Evolutionary conservation across 2,329 filamentous ascomycete genomes (phyloP).

Genomic region (Xylariaceae sp.): DNA sequence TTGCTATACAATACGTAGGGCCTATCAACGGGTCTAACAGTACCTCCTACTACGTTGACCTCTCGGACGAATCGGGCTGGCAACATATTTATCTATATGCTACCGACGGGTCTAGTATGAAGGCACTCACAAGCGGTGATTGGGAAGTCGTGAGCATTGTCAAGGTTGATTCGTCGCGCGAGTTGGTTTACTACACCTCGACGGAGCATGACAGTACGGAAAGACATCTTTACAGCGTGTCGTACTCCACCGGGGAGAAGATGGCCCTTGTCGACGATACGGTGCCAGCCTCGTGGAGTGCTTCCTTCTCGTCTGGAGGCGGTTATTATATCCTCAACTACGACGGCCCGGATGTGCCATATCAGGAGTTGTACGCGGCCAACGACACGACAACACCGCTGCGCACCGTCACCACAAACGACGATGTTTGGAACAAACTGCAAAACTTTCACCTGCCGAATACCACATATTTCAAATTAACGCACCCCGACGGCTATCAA

Average conservation of each 20-base stretch:
- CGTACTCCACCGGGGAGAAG: constrained; percentile 47
- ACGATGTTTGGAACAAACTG: constrained; percentile 49
- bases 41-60: constrained; percentile 54
- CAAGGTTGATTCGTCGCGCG: constrained; percentile 51
- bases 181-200: constrained; percentile 59
- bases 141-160: constrained; percentile 60
- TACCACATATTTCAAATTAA: constrained; percentile 57
- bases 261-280: constrained; percentile 57
- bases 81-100: constrained; percentile 61
- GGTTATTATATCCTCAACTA: constrained; percentile 63
- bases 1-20: constrained; percentile 52
- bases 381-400: constrained; percentile 49
- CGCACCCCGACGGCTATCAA: constrained; percentile 54
- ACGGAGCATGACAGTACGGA: constrained; percentile 62
- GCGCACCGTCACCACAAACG: constrained; percentile 55
- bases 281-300: constrained; percentile 54
- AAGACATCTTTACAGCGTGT: constrained; percentile 62
- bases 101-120: constrained; percentile 48
- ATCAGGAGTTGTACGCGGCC: constrained; percentile 59
- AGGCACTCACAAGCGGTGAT: constrained; percentile 56
- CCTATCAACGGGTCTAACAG: constrained; percentile 34
- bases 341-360: constrained; percentile 60
- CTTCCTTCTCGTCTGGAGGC: constrained; percentile 57
- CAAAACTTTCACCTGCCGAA: constrained; percentile 57
- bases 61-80: constrained; percentile 61